Conservation (phyloP, 1,284 basidiomycete genomes). For the Melampsora larici-populina region DNA sequence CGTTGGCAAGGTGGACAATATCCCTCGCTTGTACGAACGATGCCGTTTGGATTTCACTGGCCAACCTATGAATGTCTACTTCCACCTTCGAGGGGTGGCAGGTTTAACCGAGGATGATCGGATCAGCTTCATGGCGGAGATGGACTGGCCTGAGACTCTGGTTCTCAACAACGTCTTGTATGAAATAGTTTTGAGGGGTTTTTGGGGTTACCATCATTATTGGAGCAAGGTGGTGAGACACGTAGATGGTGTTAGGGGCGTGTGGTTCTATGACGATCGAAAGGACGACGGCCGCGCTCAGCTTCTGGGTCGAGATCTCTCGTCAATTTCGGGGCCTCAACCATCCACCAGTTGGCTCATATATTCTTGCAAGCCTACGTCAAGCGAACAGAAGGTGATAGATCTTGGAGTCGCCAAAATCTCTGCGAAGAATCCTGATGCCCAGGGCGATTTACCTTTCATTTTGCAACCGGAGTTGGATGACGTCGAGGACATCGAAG, state of each 20-base stretch:
- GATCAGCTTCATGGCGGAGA: not conserved
- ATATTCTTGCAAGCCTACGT: not conserved
- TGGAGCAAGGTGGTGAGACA: too few species aligned
- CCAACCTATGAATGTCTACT: not conserved
- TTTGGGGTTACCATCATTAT: not conserved
- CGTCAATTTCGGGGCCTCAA: too few species aligned
- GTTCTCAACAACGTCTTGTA: not conserved
- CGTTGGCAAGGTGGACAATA: too few species aligned
- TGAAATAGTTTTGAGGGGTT: not conserved
- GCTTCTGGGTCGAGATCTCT: too few species aligned
- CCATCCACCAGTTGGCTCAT: too few species aligned
- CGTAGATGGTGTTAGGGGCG: not conserved
- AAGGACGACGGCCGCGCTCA: too few species aligned
- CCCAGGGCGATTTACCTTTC: too few species aligned
- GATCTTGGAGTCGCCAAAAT: not conserved
- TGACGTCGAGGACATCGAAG: not conserved
- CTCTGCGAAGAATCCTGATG: not conserved
- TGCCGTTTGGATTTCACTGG: not conserved
- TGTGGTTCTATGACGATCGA: not conserved
- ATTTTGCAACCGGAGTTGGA: not conserved
- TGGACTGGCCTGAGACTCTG: not conserved
- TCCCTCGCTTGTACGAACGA: not conserved
- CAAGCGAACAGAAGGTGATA: not conserved
- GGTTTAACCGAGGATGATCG: not conserved
- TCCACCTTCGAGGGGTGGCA: not conserved